phyloP scores from a whole-genome alignment of 345 rosid genomes.

The Cochlearia excelsa region DNA sequence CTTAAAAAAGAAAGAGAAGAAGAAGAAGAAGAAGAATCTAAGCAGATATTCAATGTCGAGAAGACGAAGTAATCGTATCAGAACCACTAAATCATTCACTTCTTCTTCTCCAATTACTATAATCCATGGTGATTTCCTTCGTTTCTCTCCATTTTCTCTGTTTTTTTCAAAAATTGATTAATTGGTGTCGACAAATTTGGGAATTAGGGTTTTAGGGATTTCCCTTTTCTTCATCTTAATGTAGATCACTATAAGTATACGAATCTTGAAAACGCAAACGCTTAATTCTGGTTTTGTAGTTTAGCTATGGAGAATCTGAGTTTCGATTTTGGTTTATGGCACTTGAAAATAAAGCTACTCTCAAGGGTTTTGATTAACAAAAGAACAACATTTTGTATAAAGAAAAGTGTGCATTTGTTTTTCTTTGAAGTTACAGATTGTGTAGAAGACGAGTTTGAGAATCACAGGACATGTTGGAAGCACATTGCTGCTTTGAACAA shows the following conservation, averaged over 20 bases:
- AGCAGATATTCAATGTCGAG: slow-evolving; percentile 23
- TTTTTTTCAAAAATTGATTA: not conserved
- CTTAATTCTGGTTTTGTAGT: no score
- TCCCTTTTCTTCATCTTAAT: no score
- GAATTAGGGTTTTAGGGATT: slow-evolving; percentile 25
- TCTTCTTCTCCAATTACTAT: slow-evolving; percentile 22
- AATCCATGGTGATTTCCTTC: slow-evolving; percentile 26
- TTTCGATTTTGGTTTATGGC: not conserved
- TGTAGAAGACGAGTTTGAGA: slow-evolving; percentile 31
- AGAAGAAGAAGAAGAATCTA: not conserved
- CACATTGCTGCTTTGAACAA: slow-evolving; percentile 38
- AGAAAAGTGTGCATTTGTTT: not conserved
- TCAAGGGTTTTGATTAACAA: slow-evolving; percentile 2
- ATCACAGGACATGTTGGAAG: slow-evolving; percentile 73
- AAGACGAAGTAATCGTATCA: slow-evolving; percentile 37
- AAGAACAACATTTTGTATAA: not conserved
- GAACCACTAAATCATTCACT: slow-evolving; percentile 7
- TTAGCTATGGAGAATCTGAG: slow-evolving; percentile 8
- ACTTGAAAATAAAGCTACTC: not conserved
- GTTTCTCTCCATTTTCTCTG: not conserved
- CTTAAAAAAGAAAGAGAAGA: not conserved
- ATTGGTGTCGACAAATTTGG: slow-evolving; percentile 13
- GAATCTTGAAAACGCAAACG: no score
- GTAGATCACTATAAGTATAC: no score
- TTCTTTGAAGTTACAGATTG: slow-evolving; percentile 19